phyloP scores from a whole-genome alignment of 768 basidiomycete species.

The Candolleomyces efflorescens region DNA sequence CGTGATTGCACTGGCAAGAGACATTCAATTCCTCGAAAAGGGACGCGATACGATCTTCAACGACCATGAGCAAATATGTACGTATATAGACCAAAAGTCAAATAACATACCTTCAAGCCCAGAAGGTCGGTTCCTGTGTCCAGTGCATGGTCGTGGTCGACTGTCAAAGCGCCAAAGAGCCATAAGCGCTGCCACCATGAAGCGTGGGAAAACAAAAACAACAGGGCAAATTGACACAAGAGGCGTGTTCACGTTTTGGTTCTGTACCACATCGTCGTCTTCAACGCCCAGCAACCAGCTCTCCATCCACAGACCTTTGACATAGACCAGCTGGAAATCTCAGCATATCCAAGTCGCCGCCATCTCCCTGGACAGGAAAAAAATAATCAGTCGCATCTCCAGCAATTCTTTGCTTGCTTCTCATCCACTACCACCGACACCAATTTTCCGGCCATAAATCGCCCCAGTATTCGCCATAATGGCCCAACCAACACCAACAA shows the following conservation, averaged over 20 bases:
- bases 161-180: neutral
- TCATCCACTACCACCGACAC: too few relatives aligned
- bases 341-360: neutral
- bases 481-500: constrained; percentile 27
- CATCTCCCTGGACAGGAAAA: neutral
- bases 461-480: constrained; percentile 13
- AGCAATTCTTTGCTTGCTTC: neutral
- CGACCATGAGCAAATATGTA: too few relatives aligned
- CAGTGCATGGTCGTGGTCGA: neutral
- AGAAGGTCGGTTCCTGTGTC: too few relatives aligned
- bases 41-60: too few relatives aligned
- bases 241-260: neutral
- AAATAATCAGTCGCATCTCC: neutral
- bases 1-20: too few relatives aligned
- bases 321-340: constrained; percentile 1
- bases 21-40: too few relatives aligned
- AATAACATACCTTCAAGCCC: too few relatives aligned
- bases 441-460: neutral
- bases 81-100: too few relatives aligned
- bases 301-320: neutral
- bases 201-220: neutral
- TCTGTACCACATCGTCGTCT: neutral
- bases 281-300: neutral
- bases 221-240: neutral
- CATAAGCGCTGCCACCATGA: neutral